Evolutionary conservation across 805 yeast species (phyloP), one percentile per base, ranked within the genome.

Genomic region (Tetrapisispora fleetii): DNA sequence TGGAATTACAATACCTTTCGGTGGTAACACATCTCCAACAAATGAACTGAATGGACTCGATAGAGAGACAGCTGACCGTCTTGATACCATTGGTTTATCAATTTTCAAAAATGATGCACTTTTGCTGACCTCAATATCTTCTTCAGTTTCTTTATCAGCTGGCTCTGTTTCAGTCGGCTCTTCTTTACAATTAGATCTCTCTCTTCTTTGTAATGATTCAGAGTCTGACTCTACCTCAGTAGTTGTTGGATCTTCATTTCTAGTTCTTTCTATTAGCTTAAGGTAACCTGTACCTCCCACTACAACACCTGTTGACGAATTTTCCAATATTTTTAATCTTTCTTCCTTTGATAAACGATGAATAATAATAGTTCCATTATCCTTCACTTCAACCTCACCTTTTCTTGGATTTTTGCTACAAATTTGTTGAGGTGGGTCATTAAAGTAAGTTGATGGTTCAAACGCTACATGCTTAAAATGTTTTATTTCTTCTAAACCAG

Each of bases 341-440:
- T 80, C 84, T 36, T 77, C 80, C 37, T 77, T 75, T 2, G 79
- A 67, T 35, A 80, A 63, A 30, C 82, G 79, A 52, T 77, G 76
- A n/a, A 80, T 69, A 4, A 74, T 70, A 14, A 79, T 70, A 1
- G 71, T 64, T 0, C 85, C 86, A 55, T 72, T 74, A 13, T 75
- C 67, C 45, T 74, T 58, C 1, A 80, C 70, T 55, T 79, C 85
- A 13, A 83, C 95, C 63, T 88, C 91, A 38, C 97, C 97, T 60
- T 77, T 77, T 54, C 88, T 69, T 16, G 96, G 95, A 51, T 70
- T 73, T 57, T 89, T 69, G 2, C 90, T 80, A 13, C 95, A 95
- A 40, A 87, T 87, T 58, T 87, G 95, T 59, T 87, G 96, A 0
- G 95, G 95, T 1, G 96, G 95, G 63, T 90, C 96, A 52, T 77